Base-by-base conservation (phyloP, 2,329 filamentous ascomycete species). In the Aspergillus japonicus region DNA sequence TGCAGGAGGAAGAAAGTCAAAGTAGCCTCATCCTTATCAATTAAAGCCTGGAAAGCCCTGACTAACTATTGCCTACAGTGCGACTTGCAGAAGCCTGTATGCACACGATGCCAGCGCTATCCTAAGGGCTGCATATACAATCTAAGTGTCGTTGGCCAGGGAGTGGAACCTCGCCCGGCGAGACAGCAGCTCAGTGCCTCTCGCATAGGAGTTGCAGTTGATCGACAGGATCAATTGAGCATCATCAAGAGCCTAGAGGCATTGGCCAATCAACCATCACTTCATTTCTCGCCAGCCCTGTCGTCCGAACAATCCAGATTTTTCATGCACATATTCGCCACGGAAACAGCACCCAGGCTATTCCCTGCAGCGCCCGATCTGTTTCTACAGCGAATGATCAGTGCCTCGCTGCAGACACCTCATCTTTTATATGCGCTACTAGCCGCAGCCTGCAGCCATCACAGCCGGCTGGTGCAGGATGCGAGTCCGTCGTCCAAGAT, bases 1-100 rank as follows among this genome's bases (percentile, higher is more conserved):
- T 73, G 70, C 50, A 64, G 67, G 11, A 64, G 69, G 44, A 73
- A 71, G 49, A 73, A 73, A 59, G 63, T 72, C 21, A 72, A 69
- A 55, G 68, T 69, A 64, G 51, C 21, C 8, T 7, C 11, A 12
- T 5, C 24, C 5, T 2, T 16, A 16, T 31, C 42, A 14, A 16
- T 4, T n/a, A 11, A 4, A 47, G 16, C 47, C 14, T 54, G 26
- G 2, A 10, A 29, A 29, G 7, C 26, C 35, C 29, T 29, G 21
- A 12, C 35, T 44, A 44, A 44, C 16, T 16, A 3, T n/a, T 7
- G 2, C 1, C 39, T 44, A 16, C 16, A 72, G 69, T 73, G 69
- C 50, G 69, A 73, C 49, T 51, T 71, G 51, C 55, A 54, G 16
- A 64, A 61, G 29, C 71, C 70, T 0, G 59, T 66, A 14, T 72